Evolutionary conservation across 768 basidiomycete genomes (phyloP), one percentile per base, ranked within the genome.

Genomic region (Termitomyces sp.): DNA sequence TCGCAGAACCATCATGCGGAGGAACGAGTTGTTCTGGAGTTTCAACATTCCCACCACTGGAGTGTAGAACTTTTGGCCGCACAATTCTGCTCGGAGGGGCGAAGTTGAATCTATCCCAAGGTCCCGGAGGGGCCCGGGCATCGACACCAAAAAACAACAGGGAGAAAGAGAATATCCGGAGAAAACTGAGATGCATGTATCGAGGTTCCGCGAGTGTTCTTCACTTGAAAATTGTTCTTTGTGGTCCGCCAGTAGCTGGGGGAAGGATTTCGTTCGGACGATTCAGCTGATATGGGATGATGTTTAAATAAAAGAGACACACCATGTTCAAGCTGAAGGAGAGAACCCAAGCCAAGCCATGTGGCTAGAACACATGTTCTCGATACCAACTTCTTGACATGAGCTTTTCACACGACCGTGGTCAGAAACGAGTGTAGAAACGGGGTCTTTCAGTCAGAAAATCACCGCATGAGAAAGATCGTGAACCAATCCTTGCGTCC

Each of bases 81-180:
- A 76, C 71, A 16, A 56, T 66, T 40, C 69, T 68, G 14, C 66
- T 68, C 0, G 63, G 48, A 3, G 76, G 76, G 1, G 77, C 75
- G 43, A 66, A 74, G 57, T 77, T 78, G 63, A 78, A 79, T 14
- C 59, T 60, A 59, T 79, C 76, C 77, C 76, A 78, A 51, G 76
- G 73, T 18, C 77, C 76, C 33, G 57, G 52, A 1, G 76, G 76
- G 10, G 76, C 77, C 40, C 67, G 47, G 11, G 64, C 68, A 41
- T 44, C 18, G 28, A 24, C 46, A 18, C 22, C 33, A 28, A 45
- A 46, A 59, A 18, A 60, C 20, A 20, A 10, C 16, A 51, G 22
- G 16, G 49, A 50, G n/a, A 57, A 24, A 22, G 28, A 45, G 8
- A 58, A 40, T 24, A 45, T 24, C 26, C 49, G 32, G 38, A 47